Percentiles rank a stretch among this genome's conserved stretches.
Evolutionary conservation across 768 basidiomycete genomes (phyloP).

Genomic region (Russula lepida): DNA sequence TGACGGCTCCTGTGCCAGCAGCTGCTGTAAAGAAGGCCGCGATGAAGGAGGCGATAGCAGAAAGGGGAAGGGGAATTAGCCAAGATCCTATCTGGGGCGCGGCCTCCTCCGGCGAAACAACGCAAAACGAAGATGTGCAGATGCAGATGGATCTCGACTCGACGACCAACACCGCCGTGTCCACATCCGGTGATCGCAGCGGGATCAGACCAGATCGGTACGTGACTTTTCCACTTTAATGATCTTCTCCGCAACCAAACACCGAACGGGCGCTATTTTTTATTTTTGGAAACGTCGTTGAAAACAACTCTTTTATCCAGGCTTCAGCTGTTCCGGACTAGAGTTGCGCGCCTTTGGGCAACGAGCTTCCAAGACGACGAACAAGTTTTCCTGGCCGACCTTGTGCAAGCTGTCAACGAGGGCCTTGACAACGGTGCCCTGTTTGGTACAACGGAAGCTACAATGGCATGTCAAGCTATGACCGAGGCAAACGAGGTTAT

Average conservation of each 20-base stretch:
- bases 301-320: conserved; percentile 38
- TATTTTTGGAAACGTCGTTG: not conserved
- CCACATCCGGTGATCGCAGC: conserved; percentile 33
- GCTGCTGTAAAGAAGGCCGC: conserved; percentile 8
- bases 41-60: conserved; percentile 16
- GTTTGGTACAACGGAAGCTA: conserved; percentile 79
- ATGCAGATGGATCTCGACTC: conserved; percentile 58
- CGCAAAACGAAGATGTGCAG: conserved; percentile 43
- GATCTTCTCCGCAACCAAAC: not conserved
- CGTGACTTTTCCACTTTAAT: conserved; percentile 23
- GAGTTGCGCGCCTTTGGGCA: conserved; percentile 64
- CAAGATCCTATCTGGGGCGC: conserved; percentile 60
- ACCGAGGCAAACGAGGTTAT: conserved; percentile 73
- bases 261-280: not conserved
- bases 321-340: conserved; percentile 69
- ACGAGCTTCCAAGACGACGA: conserved; percentile 67
- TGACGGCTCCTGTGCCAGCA: conserved; percentile 37
- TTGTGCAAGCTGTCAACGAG: conserved; percentile 70
- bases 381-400: conserved; percentile 57
- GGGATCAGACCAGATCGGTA: conserved; percentile 53
- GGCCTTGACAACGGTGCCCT: conserved; percentile 58
- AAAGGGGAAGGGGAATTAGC: conserved; percentile 26
- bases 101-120: conserved; percentile 33
- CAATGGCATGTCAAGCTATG: conserved; percentile 66
- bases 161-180: conserved; percentile 25